These are phyloP conservation scores for Hanseniaspora hatyaiensis DNA, from an alignment of 805 yeast genomes.

Conservation along the genomic window DNA sequence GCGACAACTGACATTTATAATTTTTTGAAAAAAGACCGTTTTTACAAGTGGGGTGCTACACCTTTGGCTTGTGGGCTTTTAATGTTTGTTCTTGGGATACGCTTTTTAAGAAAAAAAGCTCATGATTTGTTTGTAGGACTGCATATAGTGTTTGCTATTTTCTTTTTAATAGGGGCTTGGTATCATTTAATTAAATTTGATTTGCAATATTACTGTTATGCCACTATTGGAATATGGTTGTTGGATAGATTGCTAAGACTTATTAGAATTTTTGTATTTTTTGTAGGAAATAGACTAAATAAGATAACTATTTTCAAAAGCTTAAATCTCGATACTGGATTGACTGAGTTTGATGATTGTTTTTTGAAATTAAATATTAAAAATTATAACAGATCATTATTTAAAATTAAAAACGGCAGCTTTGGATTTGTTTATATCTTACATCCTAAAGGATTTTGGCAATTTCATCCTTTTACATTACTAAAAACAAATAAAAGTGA, in stretches of 20 bases:
- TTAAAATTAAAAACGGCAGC: constrained; percentile 6
- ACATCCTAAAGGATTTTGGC: constrained; percentile 11
- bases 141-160: constrained; percentile 35
- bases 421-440: constrained; percentile 11
- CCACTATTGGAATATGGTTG: constrained; percentile 53
- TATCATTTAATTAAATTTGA: constrained; percentile 33
- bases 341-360: not conserved
- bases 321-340: not conserved
- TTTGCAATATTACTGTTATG: constrained; percentile 40
- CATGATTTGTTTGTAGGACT: constrained; percentile 35
- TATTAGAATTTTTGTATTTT: constrained; percentile 32
- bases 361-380: constrained; percentile 1
- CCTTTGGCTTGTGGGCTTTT: constrained; percentile 27
- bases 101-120: constrained; percentile 34
- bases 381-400: constrained; percentile 5
- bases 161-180: constrained; percentile 36
- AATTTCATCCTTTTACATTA: constrained; percentile 12
- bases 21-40: not conserved
- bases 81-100: constrained; percentile 34
- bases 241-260: constrained; percentile 50
- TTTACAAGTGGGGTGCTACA: constrained; percentile 26
- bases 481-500: not conserved
- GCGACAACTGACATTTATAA: constrained; percentile 34
- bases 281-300: constrained; percentile 11
- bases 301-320: not conserved